These are phyloP conservation scores for Brassica incana DNA, from an alignment of 345 rosid species.

Conservation along the genomic window DNA sequence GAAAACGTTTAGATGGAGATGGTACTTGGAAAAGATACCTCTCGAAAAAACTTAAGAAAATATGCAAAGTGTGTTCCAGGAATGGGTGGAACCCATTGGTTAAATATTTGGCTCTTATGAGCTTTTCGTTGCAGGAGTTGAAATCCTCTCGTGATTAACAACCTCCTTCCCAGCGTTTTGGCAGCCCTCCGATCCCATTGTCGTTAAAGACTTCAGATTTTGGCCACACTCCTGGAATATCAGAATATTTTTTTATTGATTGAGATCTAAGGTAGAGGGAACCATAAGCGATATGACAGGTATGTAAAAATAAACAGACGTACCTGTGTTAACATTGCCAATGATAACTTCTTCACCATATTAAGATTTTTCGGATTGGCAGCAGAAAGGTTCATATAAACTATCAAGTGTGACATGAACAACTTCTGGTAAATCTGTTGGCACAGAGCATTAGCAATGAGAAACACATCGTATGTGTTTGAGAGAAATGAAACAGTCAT, in stretches of 20 bases:
- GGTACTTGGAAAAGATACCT: not conserved
- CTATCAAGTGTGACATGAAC: slow-evolving; percentile 1
- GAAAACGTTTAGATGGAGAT: not conserved
- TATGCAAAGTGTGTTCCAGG: not conserved
- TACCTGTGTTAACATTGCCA: slow-evolving; percentile 38
- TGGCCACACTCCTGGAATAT: not conserved
- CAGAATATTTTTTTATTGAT: not conserved
- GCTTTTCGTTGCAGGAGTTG: not conserved
- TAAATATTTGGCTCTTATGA: too few species aligned
- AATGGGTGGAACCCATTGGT: too few species aligned
- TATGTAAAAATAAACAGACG: not conserved
- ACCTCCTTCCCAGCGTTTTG: not conserved
- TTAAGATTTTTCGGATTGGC: slow-evolving; percentile 25
- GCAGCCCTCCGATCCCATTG: not conserved
- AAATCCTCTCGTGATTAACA: not conserved
- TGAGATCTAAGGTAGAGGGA: too few species aligned
- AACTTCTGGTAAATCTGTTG: slow-evolving; percentile 41
- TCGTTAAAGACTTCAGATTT: not conserved
- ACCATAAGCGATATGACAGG: too few species aligned
- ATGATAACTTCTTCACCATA: slow-evolving; percentile 35
- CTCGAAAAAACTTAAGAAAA: not conserved
- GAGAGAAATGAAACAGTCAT: too few species aligned
- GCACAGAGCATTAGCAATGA: not conserved
- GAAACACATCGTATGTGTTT: too few species aligned
- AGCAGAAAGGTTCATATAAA: slow-evolving; percentile 22